A percentile compares a stretch with the other conserved stretches of the same genome.
phyloP scores from a whole-genome alignment of 2,329 filamentous ascomycete genomes.

The Cladorrhinum sp. region DNA sequence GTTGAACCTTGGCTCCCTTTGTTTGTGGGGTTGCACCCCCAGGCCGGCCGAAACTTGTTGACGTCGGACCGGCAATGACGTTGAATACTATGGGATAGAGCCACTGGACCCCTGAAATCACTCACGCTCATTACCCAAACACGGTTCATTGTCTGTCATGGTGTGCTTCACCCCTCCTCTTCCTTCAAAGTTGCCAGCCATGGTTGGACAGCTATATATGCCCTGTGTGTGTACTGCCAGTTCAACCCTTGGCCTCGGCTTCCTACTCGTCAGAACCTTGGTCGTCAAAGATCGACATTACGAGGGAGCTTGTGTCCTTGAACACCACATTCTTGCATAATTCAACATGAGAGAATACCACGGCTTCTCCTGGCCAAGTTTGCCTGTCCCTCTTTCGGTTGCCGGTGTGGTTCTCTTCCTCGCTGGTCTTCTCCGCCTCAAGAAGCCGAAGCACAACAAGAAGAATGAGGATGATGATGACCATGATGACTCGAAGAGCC shows the following conservation, averaged over 20 bases:
- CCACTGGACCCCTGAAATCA: neutral
- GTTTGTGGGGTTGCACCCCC: neutral
- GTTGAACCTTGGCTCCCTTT: neutral
- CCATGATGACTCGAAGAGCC: conserved; percentile 39
- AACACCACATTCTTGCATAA: conserved; percentile 3
- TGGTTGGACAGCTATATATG: neutral
- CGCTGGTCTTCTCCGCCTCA: conserved; percentile 47
- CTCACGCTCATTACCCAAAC: neutral
- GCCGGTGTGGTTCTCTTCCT: conserved; percentile 51
- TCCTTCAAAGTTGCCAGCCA: neutral
- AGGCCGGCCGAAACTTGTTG: neutral
- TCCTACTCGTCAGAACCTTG: neutral
- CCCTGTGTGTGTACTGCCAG: neutral
- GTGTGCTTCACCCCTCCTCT: neutral
- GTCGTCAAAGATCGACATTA: too few relatives aligned
- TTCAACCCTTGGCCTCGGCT: neutral
- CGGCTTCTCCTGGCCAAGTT: conserved; percentile 62
- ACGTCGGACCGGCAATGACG: neutral
- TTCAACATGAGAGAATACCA: conserved; percentile 65
- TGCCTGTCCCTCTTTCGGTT: conserved; percentile 51
- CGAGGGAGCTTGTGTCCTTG: too few relatives aligned
- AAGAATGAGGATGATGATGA: conserved; percentile 23
- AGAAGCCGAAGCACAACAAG: conserved; percentile 29
- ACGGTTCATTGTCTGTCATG: neutral
- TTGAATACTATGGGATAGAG: neutral